A percentile compares a stretch with the other conserved stretches of the same genome.
These are phyloP conservation scores for Xylaria palmicola DNA, from an alignment of 495 filamentous ascomycete genomes.

Conservation along the genomic window DNA sequence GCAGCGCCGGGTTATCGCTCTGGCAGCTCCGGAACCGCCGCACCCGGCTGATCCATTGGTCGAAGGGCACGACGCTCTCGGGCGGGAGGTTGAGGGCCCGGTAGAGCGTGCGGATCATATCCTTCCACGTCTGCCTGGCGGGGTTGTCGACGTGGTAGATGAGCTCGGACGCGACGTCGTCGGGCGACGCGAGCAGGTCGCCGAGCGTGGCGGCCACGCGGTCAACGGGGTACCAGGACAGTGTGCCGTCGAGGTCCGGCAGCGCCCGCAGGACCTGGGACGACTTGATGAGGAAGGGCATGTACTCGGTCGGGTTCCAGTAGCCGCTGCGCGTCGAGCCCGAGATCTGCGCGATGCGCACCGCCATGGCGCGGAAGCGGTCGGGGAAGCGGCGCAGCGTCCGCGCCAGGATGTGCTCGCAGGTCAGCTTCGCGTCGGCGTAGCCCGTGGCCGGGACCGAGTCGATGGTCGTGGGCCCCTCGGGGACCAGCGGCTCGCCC, in stretches of 20 bases:
- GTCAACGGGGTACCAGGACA: conserved; percentile 55
- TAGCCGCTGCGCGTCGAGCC: conserved; percentile 49
- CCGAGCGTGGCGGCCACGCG: conserved; percentile 36
- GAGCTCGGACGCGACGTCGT: not conserved
- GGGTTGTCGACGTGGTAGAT: conserved; percentile 61
- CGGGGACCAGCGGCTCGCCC: conserved; percentile 20
- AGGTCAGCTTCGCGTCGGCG: not conserved
- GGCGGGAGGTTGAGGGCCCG: conserved; percentile 40
- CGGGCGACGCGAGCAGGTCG: conserved; percentile 36
- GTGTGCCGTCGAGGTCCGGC: conserved; percentile 43
- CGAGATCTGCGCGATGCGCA: conserved; percentile 51
- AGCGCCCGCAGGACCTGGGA: conserved; percentile 47
- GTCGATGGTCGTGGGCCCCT: not conserved
- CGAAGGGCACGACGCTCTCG: conserved; percentile 37
- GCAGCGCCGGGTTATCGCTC: conserved; percentile 46
- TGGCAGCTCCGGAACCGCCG: conserved; percentile 27
- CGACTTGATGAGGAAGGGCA: conserved; percentile 53
- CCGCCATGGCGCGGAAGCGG: conserved; percentile 45
- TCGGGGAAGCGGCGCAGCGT: not conserved
- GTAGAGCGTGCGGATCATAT: conserved; percentile 42
- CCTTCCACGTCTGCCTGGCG: conserved; percentile 45
- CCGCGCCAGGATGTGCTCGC: not conserved
- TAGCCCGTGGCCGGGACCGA: not conserved
- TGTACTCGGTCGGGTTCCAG: conserved; percentile 54
- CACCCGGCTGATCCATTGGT: conserved; percentile 49